A percentile compares a stretch with the other conserved stretches of the same genome.
These are phyloP conservation scores for Colletotrichum trifolii DNA, from an alignment of 2,329 filamentous ascomycete species.

Conservation along the genomic window DNA sequence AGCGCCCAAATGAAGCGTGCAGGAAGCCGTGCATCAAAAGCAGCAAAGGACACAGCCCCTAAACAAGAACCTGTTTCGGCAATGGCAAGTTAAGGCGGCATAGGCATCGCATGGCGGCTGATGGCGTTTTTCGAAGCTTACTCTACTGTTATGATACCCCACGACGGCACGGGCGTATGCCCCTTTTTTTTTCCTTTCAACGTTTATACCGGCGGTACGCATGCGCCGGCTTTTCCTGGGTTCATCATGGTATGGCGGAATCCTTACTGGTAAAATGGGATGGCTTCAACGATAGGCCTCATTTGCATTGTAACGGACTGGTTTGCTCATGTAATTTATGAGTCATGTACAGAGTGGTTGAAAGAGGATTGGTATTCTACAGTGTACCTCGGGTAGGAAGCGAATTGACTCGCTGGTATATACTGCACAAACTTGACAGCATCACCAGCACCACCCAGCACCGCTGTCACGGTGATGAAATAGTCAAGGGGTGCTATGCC, in stretches of 20 bases:
- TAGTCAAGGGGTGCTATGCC: too few relatives aligned
- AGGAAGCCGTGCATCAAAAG: slow-evolving; percentile 35
- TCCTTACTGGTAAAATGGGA: slow-evolving; percentile 12
- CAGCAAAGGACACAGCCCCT: slow-evolving; percentile 33
- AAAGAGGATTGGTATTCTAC: slow-evolving; percentile 26
- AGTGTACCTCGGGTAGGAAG: slow-evolving; percentile 16
- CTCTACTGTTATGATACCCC: slow-evolving; percentile 38
- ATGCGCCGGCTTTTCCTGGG: slow-evolving; percentile 2
- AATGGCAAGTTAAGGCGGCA: slow-evolving; percentile 34
- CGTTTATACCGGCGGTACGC: neutral
- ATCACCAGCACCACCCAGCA: too few relatives aligned
- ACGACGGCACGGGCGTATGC: slow-evolving; percentile 32
- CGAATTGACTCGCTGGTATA: slow-evolving; percentile 29
- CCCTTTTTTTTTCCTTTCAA: slow-evolving; percentile 14
- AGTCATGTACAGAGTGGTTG: slow-evolving; percentile 31
- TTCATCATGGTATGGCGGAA: slow-evolving; percentile 4
- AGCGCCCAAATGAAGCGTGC: slow-evolving; percentile 36
- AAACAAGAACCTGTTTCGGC: slow-evolving; percentile 35
- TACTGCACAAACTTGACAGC: slow-evolving; percentile 16
- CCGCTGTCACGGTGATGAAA: too few relatives aligned
- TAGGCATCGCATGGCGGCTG: slow-evolving; percentile 22
- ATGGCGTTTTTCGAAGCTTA: slow-evolving; percentile 36
- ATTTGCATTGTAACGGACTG: slow-evolving; percentile 24
- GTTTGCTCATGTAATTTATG: slow-evolving; percentile 23
- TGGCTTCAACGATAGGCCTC: slow-evolving; percentile 14